Conservation (phyloP, 495 filamentous ascomycete species). For the Neurospora sp. region DNA sequence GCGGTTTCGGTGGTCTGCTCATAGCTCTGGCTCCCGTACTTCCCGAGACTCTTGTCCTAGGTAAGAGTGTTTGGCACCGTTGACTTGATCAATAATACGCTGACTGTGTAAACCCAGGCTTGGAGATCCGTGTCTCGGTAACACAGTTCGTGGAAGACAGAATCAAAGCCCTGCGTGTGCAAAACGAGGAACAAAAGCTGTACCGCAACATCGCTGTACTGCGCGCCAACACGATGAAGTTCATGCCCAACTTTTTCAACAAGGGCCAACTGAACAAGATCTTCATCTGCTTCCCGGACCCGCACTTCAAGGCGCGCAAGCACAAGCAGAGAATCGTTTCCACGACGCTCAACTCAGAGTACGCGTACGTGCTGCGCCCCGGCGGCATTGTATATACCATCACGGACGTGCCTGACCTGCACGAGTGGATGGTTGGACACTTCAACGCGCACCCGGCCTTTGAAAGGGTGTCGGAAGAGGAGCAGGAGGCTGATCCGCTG, state of each 20-base stretch:
- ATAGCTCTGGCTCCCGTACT: slow-evolving; percentile 74
- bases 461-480: slow-evolving; percentile 51
- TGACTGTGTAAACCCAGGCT: slow-evolving; percentile 28
- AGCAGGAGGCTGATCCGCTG: slow-evolving; percentile 63
- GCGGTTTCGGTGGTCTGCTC: slow-evolving; percentile 86
- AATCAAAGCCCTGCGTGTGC: slow-evolving; percentile 66
- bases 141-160: slow-evolving; percentile 80
- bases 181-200: slow-evolving; percentile 44
- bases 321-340: slow-evolving; percentile 93
- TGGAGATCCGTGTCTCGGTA: slow-evolving; percentile 88
- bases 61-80: slow-evolving; percentile 27
- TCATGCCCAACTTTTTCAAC: slow-evolving; percentile 88
- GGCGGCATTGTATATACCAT: slow-evolving; percentile 90
- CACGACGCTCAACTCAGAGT: slow-evolving; percentile 79
- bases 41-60: slow-evolving; percentile 73
- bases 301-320: slow-evolving; percentile 95
- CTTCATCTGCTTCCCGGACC: slow-evolving; percentile 97
- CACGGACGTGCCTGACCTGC: slow-evolving; percentile 90
- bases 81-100: not conserved
- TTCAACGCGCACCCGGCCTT: slow-evolving; percentile 64
- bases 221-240: slow-evolving; percentile 95
- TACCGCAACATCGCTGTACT: slow-evolving; percentile 84
- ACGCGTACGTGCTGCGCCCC: slow-evolving; percentile 76
- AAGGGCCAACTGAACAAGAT: slow-evolving; percentile 70
- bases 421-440: slow-evolving; percentile 83